A percentile compares a stretch with the other conserved stretches of the same genome.
These are phyloP conservation scores for Gleditsia sinensis DNA, from an alignment of 306 rosid species.

Conservation along the genomic window DNA sequence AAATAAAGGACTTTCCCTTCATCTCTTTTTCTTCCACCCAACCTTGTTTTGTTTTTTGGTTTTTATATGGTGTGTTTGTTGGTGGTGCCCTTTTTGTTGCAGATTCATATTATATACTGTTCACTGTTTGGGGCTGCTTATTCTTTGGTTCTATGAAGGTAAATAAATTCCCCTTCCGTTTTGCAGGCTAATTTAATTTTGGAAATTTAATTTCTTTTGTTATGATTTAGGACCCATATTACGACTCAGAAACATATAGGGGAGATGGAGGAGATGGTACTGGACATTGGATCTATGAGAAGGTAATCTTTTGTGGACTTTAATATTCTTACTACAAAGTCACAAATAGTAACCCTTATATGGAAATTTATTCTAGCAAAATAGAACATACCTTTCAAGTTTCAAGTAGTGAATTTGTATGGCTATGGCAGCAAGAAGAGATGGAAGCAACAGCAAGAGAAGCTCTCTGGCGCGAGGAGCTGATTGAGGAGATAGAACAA, in stretches of 20 bases:
- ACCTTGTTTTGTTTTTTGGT: neutral
- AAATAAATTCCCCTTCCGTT: neutral
- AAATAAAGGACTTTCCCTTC: neutral
- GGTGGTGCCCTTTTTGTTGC: neutral
- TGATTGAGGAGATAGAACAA: conserved; percentile 11
- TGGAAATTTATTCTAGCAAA: no score
- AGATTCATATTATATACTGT: conserved; percentile 55
- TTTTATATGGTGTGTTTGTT: neutral
- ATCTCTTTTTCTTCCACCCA: neutral
- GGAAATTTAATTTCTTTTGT: neutral
- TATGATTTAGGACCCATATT: conserved; percentile 77
- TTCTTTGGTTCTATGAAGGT: conserved; percentile 95
- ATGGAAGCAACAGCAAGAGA: conserved; percentile 16
- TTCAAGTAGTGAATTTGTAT: neutral
- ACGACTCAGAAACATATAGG: conserved; percentile 77
- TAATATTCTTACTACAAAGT: no score
- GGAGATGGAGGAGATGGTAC: conserved; percentile 94
- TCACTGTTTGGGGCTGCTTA: conserved; percentile 91
- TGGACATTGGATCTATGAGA: conserved; percentile 88
- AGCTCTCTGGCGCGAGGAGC: conserved; percentile 14
- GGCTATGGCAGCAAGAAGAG: neutral
- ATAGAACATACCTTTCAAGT: no score
- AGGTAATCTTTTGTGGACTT: conserved; percentile 49
- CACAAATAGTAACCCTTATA: no score
- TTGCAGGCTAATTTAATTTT: neutral